Percentiles rank a stretch among this genome's conserved stretches.
Conservation (phyloP, 169 alveolate genomes). For the Amoebophrya sp. region DNA sequence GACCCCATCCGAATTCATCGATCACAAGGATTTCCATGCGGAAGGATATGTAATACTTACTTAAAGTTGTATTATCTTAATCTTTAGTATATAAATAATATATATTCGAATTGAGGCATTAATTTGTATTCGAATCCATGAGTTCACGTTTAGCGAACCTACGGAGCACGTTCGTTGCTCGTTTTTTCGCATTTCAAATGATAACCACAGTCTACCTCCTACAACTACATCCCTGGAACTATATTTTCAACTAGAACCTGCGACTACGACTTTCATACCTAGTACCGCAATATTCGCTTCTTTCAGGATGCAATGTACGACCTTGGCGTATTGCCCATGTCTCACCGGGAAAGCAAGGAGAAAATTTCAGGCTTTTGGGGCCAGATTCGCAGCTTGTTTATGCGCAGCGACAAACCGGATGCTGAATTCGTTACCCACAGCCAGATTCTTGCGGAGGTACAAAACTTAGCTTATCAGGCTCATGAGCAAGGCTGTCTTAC, state of each 20-base stretch:
- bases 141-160: background rate
- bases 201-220: background rate
- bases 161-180: background rate
- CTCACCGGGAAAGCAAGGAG: background rate
- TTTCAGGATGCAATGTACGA: conserved; percentile 1
- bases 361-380: background rate
- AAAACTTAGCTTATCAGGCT: too few relatives aligned
- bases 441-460: background rate
- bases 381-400: background rate
- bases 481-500: too few relatives aligned
- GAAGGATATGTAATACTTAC: background rate
- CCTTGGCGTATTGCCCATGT: background rate
- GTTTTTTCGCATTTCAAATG: background rate
- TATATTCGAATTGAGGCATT: too few relatives aligned
- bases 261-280: background rate
- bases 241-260: too few relatives aligned
- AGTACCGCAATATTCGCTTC: background rate
- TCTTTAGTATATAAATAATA: too few relatives aligned
- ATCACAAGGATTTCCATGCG: background rate
- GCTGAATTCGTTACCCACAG: background rate
- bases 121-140: background rate
- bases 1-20: background rate
- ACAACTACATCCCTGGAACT: too few relatives aligned
- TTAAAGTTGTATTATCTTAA: background rate
- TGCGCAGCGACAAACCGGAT: too few relatives aligned